phyloP scores from a whole-genome alignment of 139 green algal genomes.

The Eudorina sp. region DNA sequence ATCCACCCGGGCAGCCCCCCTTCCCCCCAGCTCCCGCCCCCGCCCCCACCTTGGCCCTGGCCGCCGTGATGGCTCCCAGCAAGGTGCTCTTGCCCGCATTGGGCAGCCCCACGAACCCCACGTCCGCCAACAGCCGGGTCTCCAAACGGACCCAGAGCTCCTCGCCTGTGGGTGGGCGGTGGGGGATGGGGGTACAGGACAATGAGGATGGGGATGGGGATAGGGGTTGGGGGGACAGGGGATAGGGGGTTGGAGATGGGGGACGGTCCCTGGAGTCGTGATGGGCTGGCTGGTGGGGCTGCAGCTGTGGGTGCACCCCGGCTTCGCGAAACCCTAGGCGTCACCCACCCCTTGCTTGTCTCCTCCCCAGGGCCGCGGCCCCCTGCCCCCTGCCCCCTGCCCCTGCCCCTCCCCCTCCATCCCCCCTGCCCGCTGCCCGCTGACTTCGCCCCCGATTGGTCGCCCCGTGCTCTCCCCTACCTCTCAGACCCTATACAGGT shows the following conservation, averaged over 20 bases:
- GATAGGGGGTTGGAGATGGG: background rate
- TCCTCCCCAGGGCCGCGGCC: background rate
- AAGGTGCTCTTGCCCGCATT: conserved; percentile 84
- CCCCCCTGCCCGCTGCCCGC: background rate
- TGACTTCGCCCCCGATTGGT: background rate
- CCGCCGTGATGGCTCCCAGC: conserved; percentile 68
- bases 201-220: background rate
- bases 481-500: background rate
- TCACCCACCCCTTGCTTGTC: background rate
- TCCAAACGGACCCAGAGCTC: conserved; percentile 59
- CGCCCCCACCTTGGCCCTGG: conserved; percentile 64
- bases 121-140: conserved; percentile 68
- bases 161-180: background rate
- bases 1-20: too few relatives aligned
- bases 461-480: background rate
- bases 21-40: background rate
- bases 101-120: conserved; percentile 75
- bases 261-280: too few relatives aligned
- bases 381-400: background rate
- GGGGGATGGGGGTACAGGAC: background rate
- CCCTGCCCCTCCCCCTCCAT: background rate
- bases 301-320: too few relatives aligned
- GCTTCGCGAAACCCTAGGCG: too few relatives aligned
- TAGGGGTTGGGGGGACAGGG: background rate
- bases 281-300: too few relatives aligned